Base-by-base conservation (phyloP, 1,284 basidiomycete species). In the Puccinia sorghi region DNA sequence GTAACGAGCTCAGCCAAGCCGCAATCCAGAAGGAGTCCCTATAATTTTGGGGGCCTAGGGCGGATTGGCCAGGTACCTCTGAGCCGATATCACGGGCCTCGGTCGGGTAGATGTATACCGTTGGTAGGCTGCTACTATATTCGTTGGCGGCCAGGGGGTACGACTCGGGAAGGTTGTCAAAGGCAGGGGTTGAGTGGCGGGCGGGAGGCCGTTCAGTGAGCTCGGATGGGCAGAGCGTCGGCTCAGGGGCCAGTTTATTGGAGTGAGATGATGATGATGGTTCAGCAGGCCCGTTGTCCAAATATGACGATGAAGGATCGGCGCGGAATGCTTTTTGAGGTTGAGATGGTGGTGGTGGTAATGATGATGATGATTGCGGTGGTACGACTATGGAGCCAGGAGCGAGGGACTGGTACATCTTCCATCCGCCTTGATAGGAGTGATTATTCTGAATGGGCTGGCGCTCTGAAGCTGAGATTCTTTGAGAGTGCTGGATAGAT, bases 11-110 rank as follows among this genome's bases (percentile, higher is more conserved):
- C 13, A 77, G 43, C 75, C 75, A 77, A 9, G 64, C 46, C 17
- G 54, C 75, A 15, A 77, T 69, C 75, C 75, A 77, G 56, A 77
- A 70, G n/a, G 75, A 57, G 69, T 77, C 75, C 9, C 75, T 32
- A 48, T 70, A 77, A 25, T 15, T 77, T 56, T 77, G 75, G 2
- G 75, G 75, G 20, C 75, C 75, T 1, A 70, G 37, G 20, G 66
- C 20, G n/a, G 64, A 32, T 41, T 77, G 75, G 46, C 75, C 75
- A 13, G 64, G n/a, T 1, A 77, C 75, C 15, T 77, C 66, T 17
- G 75, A 46, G 64, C 75, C 75, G 13, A 77, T 77, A 57, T 77
- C 75, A 0, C 75, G 64, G 8, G 75, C 75, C 64, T 77, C 75
- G 48, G 75, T 67, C 11, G 75, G 75, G 43, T 77, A 77, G 48